Evolutionary conservation across 371 early-diverging fungal species (phyloP).

Genomic region (Zychaea mexicana): DNA sequence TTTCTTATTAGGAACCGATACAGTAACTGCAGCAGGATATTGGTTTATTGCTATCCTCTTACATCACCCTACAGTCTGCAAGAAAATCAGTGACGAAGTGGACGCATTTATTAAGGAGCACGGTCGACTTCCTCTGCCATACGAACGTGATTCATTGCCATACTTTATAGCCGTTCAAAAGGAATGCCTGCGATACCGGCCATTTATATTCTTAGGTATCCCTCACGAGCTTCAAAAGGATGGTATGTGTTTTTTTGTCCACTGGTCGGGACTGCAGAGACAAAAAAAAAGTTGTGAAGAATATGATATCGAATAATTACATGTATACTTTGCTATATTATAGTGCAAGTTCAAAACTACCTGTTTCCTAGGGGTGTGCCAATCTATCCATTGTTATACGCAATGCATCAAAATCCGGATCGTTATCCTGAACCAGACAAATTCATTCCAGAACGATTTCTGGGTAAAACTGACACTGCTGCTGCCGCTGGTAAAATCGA

Average conservation of each 20-base stretch:
- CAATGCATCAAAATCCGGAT: slow-evolving; percentile 18
- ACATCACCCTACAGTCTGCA: slow-evolving; percentile 19
- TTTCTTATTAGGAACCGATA: slow-evolving; percentile 28
- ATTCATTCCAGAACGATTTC: slow-evolving; percentile 38
- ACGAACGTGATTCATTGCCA: slow-evolving; percentile 20
- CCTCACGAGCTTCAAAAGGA: slow-evolving; percentile 14
- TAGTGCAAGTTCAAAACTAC: not conserved
- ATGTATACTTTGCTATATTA: too few species aligned
- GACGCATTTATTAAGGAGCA: slow-evolving; percentile 9
- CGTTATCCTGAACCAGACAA: slow-evolving; percentile 22
- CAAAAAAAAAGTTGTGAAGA: too few species aligned
- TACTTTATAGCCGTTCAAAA: slow-evolving; percentile 17
- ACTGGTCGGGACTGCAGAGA: too few species aligned
- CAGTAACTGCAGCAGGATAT: slow-evolving; percentile 16
- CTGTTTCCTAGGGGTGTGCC: not conserved
- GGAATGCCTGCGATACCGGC: slow-evolving; percentile 21
- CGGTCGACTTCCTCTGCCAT: slow-evolving; percentile 9
- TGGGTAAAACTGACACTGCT: slow-evolving; percentile 10
- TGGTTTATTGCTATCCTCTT: slow-evolving; percentile 24
- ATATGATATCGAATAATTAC: too few species aligned
- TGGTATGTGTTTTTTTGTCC: slow-evolving; percentile 1
- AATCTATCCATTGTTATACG: not conserved
- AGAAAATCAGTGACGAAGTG: slow-evolving; percentile 14
- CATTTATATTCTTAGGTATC: slow-evolving; percentile 11
- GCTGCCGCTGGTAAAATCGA: slow-evolving; percentile 5